phyloP scores from a whole-genome alignment of 2,329 filamentous ascomycete species.

The Clonostachys sp. region DNA sequence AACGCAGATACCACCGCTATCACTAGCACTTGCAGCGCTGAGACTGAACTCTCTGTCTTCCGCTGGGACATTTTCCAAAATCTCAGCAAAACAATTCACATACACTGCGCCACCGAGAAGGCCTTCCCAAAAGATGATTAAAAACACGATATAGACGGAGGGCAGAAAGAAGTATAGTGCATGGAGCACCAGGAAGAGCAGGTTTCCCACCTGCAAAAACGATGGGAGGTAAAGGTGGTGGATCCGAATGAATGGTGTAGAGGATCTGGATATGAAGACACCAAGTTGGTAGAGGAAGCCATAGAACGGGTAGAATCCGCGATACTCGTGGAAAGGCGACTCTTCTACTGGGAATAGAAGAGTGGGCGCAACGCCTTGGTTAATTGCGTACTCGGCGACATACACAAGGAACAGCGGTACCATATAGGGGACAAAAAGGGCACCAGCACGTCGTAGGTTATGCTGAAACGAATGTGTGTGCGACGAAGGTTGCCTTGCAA shows the following conservation, averaged over 20 bases:
- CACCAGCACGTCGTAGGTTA: slow-evolving; percentile 62
- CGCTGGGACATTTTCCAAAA: slow-evolving; percentile 73
- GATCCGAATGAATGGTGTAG: slow-evolving; percentile 80
- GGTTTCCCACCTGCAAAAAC: slow-evolving; percentile 75
- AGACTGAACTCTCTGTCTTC: slow-evolving; percentile 88
- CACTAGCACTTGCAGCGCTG: slow-evolving; percentile 85
- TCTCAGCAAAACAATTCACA: slow-evolving; percentile 93
- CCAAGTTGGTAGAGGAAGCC: slow-evolving; percentile 92
- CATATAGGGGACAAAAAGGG: slow-evolving; percentile 79
- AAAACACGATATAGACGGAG: slow-evolving; percentile 79
- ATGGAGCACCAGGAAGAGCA: slow-evolving; percentile 69
- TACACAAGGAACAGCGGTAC: slow-evolving; percentile 88
- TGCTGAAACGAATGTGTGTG: slow-evolving; percentile 26
- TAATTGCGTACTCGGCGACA: slow-evolving; percentile 94
- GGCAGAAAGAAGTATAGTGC: slow-evolving; percentile 79
- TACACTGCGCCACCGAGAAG: slow-evolving; percentile 88
- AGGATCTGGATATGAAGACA: slow-evolving; percentile 91
- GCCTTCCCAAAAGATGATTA: slow-evolving; percentile 90
- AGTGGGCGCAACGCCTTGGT: slow-evolving; percentile 88
- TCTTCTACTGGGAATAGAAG: slow-evolving; percentile 75
- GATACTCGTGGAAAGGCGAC: slow-evolving; percentile 75
- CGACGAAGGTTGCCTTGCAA: slow-evolving; percentile 20
- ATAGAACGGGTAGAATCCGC: slow-evolving; percentile 92
- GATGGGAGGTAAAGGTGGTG: slow-evolving; percentile 78
- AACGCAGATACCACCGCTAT: slow-evolving; percentile 85